Evolutionary conservation across 768 basidiomycete species (phyloP).

Genomic region (Phanerochaete carnosa): DNA sequence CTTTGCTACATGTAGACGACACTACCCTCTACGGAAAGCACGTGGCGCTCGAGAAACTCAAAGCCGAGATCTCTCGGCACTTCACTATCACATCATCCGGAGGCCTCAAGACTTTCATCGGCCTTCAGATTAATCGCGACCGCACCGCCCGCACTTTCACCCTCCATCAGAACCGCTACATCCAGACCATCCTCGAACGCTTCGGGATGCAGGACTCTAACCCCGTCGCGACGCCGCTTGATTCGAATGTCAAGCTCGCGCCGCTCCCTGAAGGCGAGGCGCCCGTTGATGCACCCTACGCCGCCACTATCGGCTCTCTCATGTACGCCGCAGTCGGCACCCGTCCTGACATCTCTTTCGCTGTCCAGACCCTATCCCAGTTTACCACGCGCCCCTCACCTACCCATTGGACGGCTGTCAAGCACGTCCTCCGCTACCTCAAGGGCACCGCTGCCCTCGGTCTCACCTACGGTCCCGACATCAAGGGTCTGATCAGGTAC

Average conservation of each 20-base stretch:
- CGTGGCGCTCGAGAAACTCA: constrained; percentile 7
- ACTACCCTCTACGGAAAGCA: not conserved
- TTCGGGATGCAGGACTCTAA: constrained; percentile 28
- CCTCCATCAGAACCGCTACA: constrained; percentile 25
- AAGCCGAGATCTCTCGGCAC: constrained; percentile 19
- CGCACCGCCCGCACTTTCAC: constrained; percentile 14
- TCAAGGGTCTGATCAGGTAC: constrained; percentile 28
- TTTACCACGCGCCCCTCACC: constrained; percentile 23
- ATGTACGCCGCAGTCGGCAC: constrained; percentile 29
- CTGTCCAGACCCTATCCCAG: constrained; percentile 22
- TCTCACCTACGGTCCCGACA: constrained; percentile 23
- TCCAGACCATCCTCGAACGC: constrained; percentile 20
- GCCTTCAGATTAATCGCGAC: constrained; percentile 28
- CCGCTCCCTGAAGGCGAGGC: constrained; percentile 1
- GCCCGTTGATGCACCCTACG: constrained; percentile 13
- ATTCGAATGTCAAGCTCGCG: constrained; percentile 22
- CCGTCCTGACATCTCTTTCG: constrained; percentile 31
- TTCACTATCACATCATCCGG: constrained; percentile 21
- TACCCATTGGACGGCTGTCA: constrained; percentile 35
- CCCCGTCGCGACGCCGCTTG: constrained; percentile 30
- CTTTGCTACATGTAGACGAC: constrained; percentile 33
- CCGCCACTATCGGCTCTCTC: constrained; percentile 21
- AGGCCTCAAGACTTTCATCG: constrained; percentile 24
- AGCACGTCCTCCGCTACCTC: constrained; percentile 34
- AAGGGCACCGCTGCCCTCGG: constrained; percentile 29